Evolutionary conservation across 2,329 filamentous ascomycete genomes (phyloP), one percentile per base, ranked within the genome.

Genomic region (Fragosphaeria purpurea): DNA sequence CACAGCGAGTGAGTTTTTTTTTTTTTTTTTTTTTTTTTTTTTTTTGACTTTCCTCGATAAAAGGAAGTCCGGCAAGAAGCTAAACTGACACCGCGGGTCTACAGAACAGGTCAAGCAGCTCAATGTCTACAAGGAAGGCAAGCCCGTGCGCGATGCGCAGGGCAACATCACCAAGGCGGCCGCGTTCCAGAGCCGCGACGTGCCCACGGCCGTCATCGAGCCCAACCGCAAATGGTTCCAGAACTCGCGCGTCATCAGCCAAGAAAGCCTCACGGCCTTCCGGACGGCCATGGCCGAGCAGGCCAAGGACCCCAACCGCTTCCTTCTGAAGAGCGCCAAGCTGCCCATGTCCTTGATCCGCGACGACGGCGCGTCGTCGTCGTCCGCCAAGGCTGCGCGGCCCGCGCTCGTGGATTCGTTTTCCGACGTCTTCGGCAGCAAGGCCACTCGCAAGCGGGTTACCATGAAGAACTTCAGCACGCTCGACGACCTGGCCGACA

Each of bases 201-300:
- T 83, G 30, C 90, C 91, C 44, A 80, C 77, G 53, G 93, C 91
- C 58, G 80, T 90, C 58, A 86, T 97, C 63, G 91, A 97, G 73
- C 93, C 93, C 46, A 94, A 97, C 70, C 79, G 93, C 62, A 94
- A 94, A 71, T 98, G 93, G 93, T 98, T 98, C 71, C 88, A 85
- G 61, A 96, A 96, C 68, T 95, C 91, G 37, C 76, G 93, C 58
- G 78, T 82, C 44, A 95, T 97, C 62, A 89, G 86, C 4, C 91
- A 97, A 66, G 88, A 95, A 65, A 86, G 54, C 13, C 52, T 60
- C 44, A 44, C 48, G 43, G 55, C 86, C 2, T 98, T 98, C 70
- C 83, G 93, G 55, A 85, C 90, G 53, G 93, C 93, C 32, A 91
- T 98, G 69, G 87, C 87, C 41, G 89, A 95, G 67, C 86, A 90